These are phyloP conservation scores for Agaricus bisporus DNA, from an alignment of 768 basidiomycete genomes.

Conservation along the genomic window DNA sequence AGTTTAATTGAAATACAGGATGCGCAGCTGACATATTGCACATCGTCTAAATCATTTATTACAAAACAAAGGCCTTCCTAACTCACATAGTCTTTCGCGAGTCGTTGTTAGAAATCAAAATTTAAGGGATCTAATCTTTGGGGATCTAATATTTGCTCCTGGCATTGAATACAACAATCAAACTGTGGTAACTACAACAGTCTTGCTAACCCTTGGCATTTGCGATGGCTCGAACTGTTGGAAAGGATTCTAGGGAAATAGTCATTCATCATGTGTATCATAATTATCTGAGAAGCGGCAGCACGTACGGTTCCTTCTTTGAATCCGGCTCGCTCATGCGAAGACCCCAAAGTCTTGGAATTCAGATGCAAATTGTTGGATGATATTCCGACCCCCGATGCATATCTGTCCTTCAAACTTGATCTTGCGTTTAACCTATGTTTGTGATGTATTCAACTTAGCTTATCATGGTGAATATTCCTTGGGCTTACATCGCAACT, in stretches of 20 bases:
- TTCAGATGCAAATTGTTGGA: background rate
- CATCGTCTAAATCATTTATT: no score
- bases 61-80: no score
- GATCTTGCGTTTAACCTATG: constrained; percentile 12
- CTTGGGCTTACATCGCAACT: constrained; percentile 28
- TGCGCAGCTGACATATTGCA: no score
- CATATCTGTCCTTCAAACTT: constrained; percentile 8
- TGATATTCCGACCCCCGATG: no score
- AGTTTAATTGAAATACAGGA: background rate
- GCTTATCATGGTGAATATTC: background rate
- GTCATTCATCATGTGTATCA: background rate
- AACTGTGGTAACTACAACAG: constrained; percentile 10
- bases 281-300: background rate
- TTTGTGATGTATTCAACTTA: background rate
- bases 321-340: background rate
- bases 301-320: background rate
- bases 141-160: no score
- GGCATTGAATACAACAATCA: background rate
- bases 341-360: no score
- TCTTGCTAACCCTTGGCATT: constrained; percentile 13
- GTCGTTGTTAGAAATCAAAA: no score
- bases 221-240: background rate
- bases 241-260: background rate
- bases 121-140: no score
- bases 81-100: no score